These are phyloP conservation scores for Phytophthora pistaciae DNA, from an alignment of 352 stramenopile genomes.

Conservation along the genomic window DNA sequence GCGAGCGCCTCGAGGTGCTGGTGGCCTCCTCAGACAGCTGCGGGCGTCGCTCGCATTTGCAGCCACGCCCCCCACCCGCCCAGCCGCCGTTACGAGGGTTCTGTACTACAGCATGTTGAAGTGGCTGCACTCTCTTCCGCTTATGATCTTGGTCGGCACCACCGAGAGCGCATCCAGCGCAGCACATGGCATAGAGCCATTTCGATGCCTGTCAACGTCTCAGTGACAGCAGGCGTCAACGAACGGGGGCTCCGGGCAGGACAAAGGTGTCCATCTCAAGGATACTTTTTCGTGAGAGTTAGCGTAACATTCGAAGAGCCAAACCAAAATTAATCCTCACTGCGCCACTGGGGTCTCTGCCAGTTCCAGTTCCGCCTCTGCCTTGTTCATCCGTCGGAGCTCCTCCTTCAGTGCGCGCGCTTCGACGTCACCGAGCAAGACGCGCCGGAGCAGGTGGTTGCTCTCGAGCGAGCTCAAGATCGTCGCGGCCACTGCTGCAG, in stretches of 20 bases:
- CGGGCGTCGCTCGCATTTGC: not conserved
- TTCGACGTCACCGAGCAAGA: constrained; percentile 41
- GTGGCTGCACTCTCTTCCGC: constrained; percentile 30
- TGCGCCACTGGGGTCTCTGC: constrained; percentile 17
- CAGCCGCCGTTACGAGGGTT: constrained; percentile 25
- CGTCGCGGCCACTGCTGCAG: constrained; percentile 47
- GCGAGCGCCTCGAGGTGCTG: constrained; percentile 8
- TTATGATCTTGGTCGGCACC: not conserved
- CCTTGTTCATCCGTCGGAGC: constrained; percentile 20
- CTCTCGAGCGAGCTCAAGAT: constrained; percentile 43
- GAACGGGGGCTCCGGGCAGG: not conserved
- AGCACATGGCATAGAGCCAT: constrained; percentile 10
- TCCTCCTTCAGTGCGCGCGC: constrained; percentile 13
- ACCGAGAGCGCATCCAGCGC: constrained; percentile 1
- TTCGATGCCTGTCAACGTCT: constrained; percentile 1
- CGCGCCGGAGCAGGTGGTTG: constrained; percentile 35
- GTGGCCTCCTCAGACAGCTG: constrained; percentile 9
- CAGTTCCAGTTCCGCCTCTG: constrained; percentile 24
- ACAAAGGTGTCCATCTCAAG: too few species aligned
- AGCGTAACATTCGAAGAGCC: too few species aligned
- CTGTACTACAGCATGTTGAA: constrained; percentile 23
- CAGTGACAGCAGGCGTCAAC: constrained; percentile 7
- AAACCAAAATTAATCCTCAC: constrained; percentile 5
- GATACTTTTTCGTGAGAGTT: constrained; percentile 11
- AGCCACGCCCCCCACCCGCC: constrained; percentile 1